Evolutionary conservation across 495 filamentous ascomycete genomes (phyloP).

Genomic region (Chaetomium tenue): DNA sequence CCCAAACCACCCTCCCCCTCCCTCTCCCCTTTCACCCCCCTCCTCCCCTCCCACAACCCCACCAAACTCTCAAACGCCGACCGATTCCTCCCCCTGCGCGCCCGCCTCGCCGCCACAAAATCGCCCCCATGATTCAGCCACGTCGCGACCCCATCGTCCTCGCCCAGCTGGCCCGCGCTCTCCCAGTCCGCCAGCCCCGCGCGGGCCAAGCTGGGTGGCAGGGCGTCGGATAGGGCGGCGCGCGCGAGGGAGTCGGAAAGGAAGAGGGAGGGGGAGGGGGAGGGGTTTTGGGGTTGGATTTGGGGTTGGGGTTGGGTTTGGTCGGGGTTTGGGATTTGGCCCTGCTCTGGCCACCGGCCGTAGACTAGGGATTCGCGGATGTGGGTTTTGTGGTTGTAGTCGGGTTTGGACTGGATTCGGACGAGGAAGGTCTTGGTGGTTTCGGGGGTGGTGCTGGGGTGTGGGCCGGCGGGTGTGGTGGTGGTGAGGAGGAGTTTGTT

Average conservation of each 20-base stretch:
- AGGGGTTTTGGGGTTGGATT: too few relatives aligned
- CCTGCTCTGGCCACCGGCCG: constrained; percentile 42
- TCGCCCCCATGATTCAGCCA: background rate
- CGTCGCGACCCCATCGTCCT: background rate
- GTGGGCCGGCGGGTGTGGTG: background rate
- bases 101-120: background rate
- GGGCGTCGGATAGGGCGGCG: constrained; percentile 32
- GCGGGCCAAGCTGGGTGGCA: constrained; percentile 40
- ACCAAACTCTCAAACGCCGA: constrained; percentile 2
- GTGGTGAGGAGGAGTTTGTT: background rate
- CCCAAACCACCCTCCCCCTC: too few relatives aligned
- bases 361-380: constrained; percentile 42
- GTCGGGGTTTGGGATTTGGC: too few relatives aligned
- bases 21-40: background rate
- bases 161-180: constrained; percentile 37
- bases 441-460: background rate
- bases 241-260: constrained; percentile 31
- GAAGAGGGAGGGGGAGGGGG: too few relatives aligned
- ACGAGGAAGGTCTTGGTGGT: constrained; percentile 38
- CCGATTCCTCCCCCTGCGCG: background rate
- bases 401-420: constrained; percentile 36
- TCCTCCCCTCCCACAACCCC: background rate
- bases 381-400: constrained; percentile 37
- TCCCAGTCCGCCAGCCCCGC: constrained; percentile 51
- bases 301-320: too few relatives aligned